Percentiles rank a stretch among this genome's conserved stretches.
Evolutionary conservation across 805 yeast genomes (phyloP).

Genomic region (Yarrowia osloensis): DNA sequence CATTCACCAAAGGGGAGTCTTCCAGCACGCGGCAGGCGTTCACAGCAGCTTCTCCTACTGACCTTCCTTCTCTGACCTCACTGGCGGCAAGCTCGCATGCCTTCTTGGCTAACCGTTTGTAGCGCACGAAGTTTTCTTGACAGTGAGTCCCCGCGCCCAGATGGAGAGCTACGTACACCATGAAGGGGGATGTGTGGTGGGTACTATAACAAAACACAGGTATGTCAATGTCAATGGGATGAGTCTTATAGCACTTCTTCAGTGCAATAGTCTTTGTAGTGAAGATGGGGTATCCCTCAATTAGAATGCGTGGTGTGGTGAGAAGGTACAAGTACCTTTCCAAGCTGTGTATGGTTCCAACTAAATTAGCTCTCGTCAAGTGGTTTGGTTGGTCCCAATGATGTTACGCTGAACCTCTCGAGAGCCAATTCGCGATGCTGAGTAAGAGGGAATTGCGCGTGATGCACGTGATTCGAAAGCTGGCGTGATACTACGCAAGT

Average conservation of each 20-base stretch:
- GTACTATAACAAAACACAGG: background rate
- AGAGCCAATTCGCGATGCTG: background rate
- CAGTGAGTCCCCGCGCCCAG: constrained; percentile 5
- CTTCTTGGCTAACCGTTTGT: background rate
- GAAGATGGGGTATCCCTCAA: background rate
- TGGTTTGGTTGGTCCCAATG: background rate
- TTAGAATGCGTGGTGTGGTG: background rate
- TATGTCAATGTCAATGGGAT: background rate
- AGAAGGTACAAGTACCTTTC: background rate
- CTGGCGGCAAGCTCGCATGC: constrained; percentile 36
- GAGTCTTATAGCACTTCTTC: background rate
- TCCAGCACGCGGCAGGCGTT: constrained; percentile 42
- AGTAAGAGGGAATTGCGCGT: background rate
- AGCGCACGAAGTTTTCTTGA: constrained; percentile 3
- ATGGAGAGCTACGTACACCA: constrained; percentile 21
- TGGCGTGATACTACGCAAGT: too few species aligned
- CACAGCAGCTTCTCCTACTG: constrained; percentile 36
- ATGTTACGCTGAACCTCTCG: background rate
- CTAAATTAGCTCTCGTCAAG: background rate
- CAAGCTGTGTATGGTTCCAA: background rate
- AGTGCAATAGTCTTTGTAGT: background rate
- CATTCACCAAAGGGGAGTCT: constrained; percentile 43
- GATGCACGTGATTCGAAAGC: background rate
- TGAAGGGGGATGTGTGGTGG: background rate
- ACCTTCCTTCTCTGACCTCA: constrained; percentile 33